These are phyloP conservation scores for Penicillium corylophilum DNA, from an alignment of 2,329 filamentous ascomycete species.

Conservation along the genomic window DNA sequence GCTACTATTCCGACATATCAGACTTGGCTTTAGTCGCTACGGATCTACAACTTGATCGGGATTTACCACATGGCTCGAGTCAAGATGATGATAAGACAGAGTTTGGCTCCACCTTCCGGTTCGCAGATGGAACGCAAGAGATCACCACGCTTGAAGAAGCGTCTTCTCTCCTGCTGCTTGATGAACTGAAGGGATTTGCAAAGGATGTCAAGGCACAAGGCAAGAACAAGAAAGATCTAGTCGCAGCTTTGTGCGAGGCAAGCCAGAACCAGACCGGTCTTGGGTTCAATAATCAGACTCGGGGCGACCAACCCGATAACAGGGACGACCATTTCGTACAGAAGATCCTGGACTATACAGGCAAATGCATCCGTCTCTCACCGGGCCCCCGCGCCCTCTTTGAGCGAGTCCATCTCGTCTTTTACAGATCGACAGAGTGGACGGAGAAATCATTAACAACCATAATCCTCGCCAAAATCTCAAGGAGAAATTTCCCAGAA, in stretches of 20 bases:
- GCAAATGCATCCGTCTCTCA: slow-evolving; percentile 80
- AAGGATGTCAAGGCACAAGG: slow-evolving; percentile 85
- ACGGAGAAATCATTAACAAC: slow-evolving; percentile 94
- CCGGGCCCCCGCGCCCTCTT: slow-evolving; percentile 74
- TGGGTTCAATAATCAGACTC: slow-evolving; percentile 57
- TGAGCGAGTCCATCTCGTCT: slow-evolving; percentile 90
- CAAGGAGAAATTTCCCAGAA: slow-evolving; percentile 78
- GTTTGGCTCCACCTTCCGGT: slow-evolving; percentile 64
- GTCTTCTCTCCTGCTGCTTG: slow-evolving; percentile 74
- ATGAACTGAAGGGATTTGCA: slow-evolving; percentile 80
- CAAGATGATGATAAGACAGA: slow-evolving; percentile 33
- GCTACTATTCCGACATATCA: slow-evolving; percentile 79
- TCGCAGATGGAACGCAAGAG: slow-evolving; percentile 75
- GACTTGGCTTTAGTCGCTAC: slow-evolving; percentile 67
- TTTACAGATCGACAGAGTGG: slow-evolving; percentile 95
- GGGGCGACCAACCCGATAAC: slow-evolving; percentile 53
- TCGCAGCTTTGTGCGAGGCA: slow-evolving; percentile 69
- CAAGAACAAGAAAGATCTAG: slow-evolving; percentile 80
- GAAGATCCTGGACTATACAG: slow-evolving; percentile 75
- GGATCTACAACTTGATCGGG: slow-evolving; percentile 59
- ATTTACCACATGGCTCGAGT: slow-evolving; percentile 52
- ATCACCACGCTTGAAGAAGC: slow-evolving; percentile 82
- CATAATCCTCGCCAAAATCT: slow-evolving; percentile 89
- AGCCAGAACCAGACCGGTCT: slow-evolving; percentile 75
- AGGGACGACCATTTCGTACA: slow-evolving; percentile 71